Evolutionary conservation across 2,329 filamentous ascomycete species (phyloP).

Genomic region (Cladosporium halotolerans): DNA sequence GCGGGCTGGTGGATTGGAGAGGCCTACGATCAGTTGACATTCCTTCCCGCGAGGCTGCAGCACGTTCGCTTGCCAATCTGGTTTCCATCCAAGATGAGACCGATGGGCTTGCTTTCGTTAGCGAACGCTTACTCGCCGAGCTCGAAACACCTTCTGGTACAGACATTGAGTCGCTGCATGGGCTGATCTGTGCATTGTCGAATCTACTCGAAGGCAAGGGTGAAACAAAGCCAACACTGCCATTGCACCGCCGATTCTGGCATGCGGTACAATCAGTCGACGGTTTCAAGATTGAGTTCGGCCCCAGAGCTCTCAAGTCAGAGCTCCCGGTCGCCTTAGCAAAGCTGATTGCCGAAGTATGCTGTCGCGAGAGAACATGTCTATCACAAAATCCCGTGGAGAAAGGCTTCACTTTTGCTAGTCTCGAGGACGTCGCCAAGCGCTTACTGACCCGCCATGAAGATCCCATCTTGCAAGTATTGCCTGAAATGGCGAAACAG

Average conservation of each 20-base stretch:
- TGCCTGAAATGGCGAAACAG: constrained; percentile 20
- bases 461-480: constrained; percentile 17
- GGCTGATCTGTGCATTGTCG: constrained; percentile 13
- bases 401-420: constrained; percentile 4
- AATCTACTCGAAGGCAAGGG: background rate
- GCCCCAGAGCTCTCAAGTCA: constrained; percentile 22
- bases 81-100: constrained; percentile 24
- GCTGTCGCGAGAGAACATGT: constrained; percentile 6
- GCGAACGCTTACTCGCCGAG: constrained; percentile 14
- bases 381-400: background rate
- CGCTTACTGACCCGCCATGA: constrained; percentile 26
- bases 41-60: constrained; percentile 65
- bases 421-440: constrained; percentile 19
- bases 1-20: constrained; percentile 73
- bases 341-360: constrained; percentile 19
- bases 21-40: constrained; percentile 77
- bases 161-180: constrained; percentile 19
- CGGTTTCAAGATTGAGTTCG: constrained; percentile 16
- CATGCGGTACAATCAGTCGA: background rate
- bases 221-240: background rate
- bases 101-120: constrained; percentile 30
- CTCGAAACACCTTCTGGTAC: constrained; percentile 13
- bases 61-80: constrained; percentile 60
- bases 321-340: constrained; percentile 24
- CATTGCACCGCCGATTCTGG: constrained; percentile 7